Conservation (phyloP, 78 protist species). For the Capsaspora owczarzaki region DNA sequence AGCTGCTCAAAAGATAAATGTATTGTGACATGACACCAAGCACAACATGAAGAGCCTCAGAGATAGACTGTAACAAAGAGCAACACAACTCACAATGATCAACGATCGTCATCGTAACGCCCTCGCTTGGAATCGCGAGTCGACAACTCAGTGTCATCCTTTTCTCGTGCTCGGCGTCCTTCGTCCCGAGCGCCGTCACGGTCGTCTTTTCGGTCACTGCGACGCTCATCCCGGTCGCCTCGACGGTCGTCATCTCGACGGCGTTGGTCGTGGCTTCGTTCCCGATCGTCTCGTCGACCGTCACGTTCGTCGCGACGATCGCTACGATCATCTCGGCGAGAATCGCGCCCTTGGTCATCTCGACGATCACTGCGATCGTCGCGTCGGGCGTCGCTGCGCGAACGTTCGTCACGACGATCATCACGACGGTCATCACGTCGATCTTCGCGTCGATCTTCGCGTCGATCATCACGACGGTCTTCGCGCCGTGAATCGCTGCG, state of each 20-base stretch:
- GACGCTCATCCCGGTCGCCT: neutral
- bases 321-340: neutral
- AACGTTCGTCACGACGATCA: neutral
- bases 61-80: too few species aligned
- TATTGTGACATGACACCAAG: too few species aligned
- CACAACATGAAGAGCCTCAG: too few species aligned
- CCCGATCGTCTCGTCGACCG: neutral
- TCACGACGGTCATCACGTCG: neutral
- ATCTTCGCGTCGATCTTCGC: neutral
- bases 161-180: too few species aligned
- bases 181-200: neutral
- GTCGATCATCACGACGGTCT: neutral
- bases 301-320: neutral
- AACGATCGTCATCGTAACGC: too few species aligned
- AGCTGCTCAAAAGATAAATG: too few species aligned
- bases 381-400: neutral
- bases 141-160: too few species aligned
- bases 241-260: neutral
- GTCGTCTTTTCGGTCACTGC: neutral
- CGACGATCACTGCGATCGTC: constrained; percentile 2
- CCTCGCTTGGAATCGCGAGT: too few species aligned
- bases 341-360: neutral
- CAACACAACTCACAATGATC: too few species aligned
- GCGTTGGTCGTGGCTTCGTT: neutral
- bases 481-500: neutral